Evolutionary conservation across 441 rosid genomes (phyloP), one percentile per base, ranked within the genome.

Genomic region (Macaranga tanarius): DNA sequence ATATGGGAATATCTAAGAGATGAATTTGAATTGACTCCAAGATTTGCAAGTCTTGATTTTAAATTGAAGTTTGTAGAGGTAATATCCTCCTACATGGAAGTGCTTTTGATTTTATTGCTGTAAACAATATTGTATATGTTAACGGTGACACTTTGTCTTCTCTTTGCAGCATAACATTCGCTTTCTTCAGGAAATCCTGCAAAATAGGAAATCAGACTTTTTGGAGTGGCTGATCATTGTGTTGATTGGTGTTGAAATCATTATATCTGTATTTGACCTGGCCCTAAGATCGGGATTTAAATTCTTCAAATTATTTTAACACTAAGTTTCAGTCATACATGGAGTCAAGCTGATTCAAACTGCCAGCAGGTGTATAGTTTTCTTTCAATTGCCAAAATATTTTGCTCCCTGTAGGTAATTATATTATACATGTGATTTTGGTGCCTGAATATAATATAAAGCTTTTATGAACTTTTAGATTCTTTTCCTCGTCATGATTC

Each of bases 41-140:
- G 99, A 81, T 95, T 95, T 81, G 97, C 94, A 42, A 92, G 88
- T 85, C 97, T 95, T 67, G 97, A 95, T 86, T 92, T 92, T 64
- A 95, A 92, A 82, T 85, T 92, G 79, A 95, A 95, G 88, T 92
- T 92, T 81, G 99, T 95, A 2, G 97, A 92, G 97, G 99, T 95
- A 88, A 15, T 28, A 3, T 12, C 3, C 12, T 23, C 47, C 26
- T 52, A 19, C 6, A 23, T 15, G 3, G 10, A 56, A 45, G n/a
- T 44, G 34, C 52, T 67, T 48, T 28, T 60, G 23, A 7, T 64
- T 65, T 51, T 15, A 12, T 67, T 51, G 11, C 34, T 60, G 25
- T 11, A 15, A 20, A 54, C n/a, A 7, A 22, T 19, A 20, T 50
- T 7, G 47, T 16, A 61, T 22, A 45, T 28, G 23, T 62, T n/a